These are phyloP conservation scores for Xerocomellus amylosporus DNA, from an alignment of 768 basidiomycete species.

Conservation along the genomic window DNA sequence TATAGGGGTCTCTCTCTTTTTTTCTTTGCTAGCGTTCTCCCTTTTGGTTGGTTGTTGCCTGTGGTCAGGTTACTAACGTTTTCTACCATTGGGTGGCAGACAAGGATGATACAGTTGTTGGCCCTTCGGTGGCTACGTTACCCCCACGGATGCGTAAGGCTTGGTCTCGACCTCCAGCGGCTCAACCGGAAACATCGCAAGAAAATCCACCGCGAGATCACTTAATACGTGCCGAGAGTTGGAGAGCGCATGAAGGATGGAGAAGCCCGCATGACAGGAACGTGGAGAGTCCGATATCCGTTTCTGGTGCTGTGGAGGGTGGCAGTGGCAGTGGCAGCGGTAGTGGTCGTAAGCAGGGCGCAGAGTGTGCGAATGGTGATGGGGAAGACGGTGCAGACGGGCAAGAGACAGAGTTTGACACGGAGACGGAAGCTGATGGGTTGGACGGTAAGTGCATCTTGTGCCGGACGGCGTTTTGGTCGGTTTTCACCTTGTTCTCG, in stretches of 20 bases:
- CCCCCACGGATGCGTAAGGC: slow-evolving; percentile 65
- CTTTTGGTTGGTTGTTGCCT: neutral
- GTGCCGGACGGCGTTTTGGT: neutral
- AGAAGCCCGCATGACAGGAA: slow-evolving; percentile 18
- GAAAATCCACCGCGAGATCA: neutral
- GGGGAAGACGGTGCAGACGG: slow-evolving; percentile 19
- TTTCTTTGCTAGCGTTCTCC: neutral
- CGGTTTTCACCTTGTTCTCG: neutral
- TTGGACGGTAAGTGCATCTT: slow-evolving; percentile 19
- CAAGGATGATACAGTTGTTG: slow-evolving; percentile 14
- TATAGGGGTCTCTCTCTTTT: neutral
- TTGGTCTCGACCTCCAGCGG: slow-evolving; percentile 29
- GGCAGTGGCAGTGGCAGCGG: neutral
- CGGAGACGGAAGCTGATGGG: slow-evolving; percentile 30
- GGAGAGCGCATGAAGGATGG: slow-evolving; percentile 22
- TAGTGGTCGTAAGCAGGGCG: neutral
- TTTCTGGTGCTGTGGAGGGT: slow-evolving; percentile 7
- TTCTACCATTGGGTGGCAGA: slow-evolving; percentile 1
- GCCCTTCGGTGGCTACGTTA: slow-evolving; percentile 29
- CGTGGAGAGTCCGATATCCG: slow-evolving; percentile 21
- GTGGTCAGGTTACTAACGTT: neutral
- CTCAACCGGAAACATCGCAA: slow-evolving; percentile 3
- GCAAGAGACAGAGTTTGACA: slow-evolving; percentile 33
- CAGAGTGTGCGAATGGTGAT: neutral
- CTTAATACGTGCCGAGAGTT: neutral